Percentiles rank a stretch among this genome's conserved stretches.
Conservation (phyloP, 2,329 filamentous ascomycete genomes). For the Apiospora saccharicola region DNA sequence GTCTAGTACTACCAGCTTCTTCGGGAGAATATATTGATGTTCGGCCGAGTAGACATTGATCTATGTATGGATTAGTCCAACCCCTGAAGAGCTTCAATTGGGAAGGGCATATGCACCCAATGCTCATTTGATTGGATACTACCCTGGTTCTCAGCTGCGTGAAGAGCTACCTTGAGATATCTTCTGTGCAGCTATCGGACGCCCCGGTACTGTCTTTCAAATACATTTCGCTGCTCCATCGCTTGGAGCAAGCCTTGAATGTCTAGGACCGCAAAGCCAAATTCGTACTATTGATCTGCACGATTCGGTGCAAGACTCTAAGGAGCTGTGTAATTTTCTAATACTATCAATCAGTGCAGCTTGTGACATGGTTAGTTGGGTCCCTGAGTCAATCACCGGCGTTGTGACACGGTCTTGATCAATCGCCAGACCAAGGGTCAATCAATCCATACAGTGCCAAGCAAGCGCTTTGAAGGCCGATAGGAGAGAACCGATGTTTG, state of each 20-base stretch:
- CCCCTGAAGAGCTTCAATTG: background rate
- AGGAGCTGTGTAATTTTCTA: background rate
- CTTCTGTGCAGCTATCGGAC: background rate
- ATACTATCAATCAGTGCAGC: background rate
- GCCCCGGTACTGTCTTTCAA: background rate
- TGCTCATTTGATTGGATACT: background rate
- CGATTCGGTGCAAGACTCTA: background rate
- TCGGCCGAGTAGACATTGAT: background rate
- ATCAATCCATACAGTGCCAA: background rate
- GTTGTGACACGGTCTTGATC: background rate
- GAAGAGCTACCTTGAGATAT: background rate
- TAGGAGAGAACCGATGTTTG: background rate
- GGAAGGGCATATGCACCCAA: background rate
- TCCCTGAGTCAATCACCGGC: background rate
- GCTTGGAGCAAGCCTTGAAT: too few species aligned
- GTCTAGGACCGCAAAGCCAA: background rate
- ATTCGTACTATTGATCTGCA: background rate
- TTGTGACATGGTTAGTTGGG: background rate
- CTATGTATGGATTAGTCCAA: background rate
- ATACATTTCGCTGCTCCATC: background rate
- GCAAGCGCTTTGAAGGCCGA: background rate
- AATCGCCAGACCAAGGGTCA: background rate
- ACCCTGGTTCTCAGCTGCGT: background rate
- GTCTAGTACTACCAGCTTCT: background rate
- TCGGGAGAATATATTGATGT: background rate